Percentiles rank a stretch among this genome's conserved stretches.
phyloP scores from a whole-genome alignment of 2,329 filamentous ascomycete species.

The Claviceps capensis region DNA sequence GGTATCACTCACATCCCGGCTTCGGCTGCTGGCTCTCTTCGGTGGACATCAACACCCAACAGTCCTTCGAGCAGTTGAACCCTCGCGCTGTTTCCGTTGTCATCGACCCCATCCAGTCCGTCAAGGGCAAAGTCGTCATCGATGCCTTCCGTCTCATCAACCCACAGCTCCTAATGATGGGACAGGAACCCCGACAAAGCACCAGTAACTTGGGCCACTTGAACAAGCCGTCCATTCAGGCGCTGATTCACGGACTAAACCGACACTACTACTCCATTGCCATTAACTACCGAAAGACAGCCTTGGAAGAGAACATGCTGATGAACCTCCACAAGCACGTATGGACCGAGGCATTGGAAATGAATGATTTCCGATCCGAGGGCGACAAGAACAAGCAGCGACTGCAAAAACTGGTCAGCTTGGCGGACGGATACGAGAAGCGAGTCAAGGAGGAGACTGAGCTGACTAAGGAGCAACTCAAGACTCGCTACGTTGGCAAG shows the following conservation, averaged over 20 bases:
- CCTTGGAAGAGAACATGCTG: slow-evolving; percentile 96
- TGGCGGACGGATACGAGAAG: slow-evolving; percentile 97
- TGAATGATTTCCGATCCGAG: slow-evolving; percentile 88
- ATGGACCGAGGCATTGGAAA: slow-evolving; percentile 94
- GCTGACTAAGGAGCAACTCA: slow-evolving; percentile 90
- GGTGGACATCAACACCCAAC: slow-evolving; percentile 98
- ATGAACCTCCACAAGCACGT: slow-evolving; percentile 99
- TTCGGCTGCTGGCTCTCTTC: slow-evolving; percentile 99
- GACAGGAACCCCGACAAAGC: slow-evolving; percentile 92
- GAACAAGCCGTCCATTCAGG: slow-evolving; percentile 99
- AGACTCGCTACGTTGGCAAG: slow-evolving; percentile 98
- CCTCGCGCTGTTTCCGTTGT: slow-evolving; percentile 94
- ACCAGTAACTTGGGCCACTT: slow-evolving; percentile 95
- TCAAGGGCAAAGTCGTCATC: slow-evolving; percentile 99
- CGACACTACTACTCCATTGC: slow-evolving; percentile 98
- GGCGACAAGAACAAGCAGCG: slow-evolving; percentile 75
- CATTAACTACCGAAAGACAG: slow-evolving; percentile 96
- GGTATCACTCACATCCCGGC: slow-evolving; percentile 98
- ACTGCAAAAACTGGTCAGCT: slow-evolving; percentile 71
- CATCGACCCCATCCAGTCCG: slow-evolving; percentile 95
- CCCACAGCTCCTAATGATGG: slow-evolving; percentile 93
- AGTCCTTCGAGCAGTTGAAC: slow-evolving; percentile 98
- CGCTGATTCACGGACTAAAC: slow-evolving; percentile 94
- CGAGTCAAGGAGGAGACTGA: slow-evolving; percentile 97
- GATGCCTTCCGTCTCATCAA: slow-evolving; percentile 98